These are phyloP conservation scores for Ciborinia camelliae DNA, from an alignment of 2,329 filamentous ascomycete genomes.

Conservation along the genomic window DNA sequence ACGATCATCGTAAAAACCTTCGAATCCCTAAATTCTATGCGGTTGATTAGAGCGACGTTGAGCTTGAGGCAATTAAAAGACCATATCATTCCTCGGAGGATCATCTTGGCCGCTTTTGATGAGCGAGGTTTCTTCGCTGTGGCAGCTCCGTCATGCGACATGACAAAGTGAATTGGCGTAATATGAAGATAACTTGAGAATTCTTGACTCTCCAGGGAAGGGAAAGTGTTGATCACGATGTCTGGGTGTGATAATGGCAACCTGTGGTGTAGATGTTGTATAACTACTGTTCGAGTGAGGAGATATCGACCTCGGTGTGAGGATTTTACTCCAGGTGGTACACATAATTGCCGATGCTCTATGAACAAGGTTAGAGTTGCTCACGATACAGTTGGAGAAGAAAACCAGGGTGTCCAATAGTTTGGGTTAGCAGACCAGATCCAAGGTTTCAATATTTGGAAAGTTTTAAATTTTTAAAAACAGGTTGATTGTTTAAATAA, in stretches of 20 bases:
- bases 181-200: slow-evolving; percentile 55
- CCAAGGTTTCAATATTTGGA: no score
- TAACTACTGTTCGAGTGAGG: slow-evolving; percentile 59
- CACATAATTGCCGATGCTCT: slow-evolving; percentile 51
- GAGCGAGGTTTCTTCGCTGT: slow-evolving; percentile 1
- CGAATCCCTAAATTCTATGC: slow-evolving; percentile 55
- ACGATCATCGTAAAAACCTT: slow-evolving; percentile 50
- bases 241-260: slow-evolving; percentile 29
- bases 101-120: slow-evolving; percentile 27
- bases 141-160: slow-evolving; percentile 60
- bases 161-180: slow-evolving; percentile 61
- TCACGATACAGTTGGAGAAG: no score
- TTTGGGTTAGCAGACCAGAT: no score
- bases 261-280: slow-evolving; percentile 51
- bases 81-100: slow-evolving; percentile 48
- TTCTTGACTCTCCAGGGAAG: slow-evolving; percentile 44
- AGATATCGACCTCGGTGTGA: slow-evolving; percentile 45
- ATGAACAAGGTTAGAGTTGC: slow-evolving; percentile 18
- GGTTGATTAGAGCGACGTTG: slow-evolving; percentile 62
- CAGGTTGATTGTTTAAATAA: no score
- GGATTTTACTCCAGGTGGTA: slow-evolving; percentile 44
- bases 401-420: no score
- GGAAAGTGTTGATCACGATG: slow-evolving; percentile 42
- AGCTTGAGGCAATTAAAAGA: slow-evolving; percentile 53
- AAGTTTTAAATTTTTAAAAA: no score